phyloP scores from a whole-genome alignment of 73 alveolate species.

The Durusdinium trenchii region DNA sequence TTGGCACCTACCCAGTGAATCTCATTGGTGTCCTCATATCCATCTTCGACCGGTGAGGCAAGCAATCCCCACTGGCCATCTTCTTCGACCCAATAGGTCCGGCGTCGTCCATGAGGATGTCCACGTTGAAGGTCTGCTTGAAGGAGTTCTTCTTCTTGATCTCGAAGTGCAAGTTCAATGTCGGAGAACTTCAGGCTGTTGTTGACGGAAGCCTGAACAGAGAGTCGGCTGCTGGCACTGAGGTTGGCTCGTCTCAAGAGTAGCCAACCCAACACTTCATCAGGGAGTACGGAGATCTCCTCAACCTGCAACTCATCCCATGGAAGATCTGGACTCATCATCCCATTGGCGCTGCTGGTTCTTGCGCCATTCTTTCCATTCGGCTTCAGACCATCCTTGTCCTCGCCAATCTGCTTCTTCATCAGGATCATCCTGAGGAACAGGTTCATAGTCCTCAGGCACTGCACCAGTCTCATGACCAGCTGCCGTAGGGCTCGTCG shows the following conservation, averaged over 20 bases:
- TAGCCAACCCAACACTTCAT: conserved; percentile 32
- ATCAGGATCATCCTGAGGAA: background rate
- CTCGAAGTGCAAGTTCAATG: background rate
- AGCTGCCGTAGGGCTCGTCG: background rate
- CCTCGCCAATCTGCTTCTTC: background rate
- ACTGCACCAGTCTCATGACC: too few relatives aligned
- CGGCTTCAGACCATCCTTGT: background rate
- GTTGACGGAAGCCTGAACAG: background rate
- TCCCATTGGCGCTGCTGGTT: background rate
- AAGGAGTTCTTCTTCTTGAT: conserved; percentile 4
- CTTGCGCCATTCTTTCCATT: background rate
- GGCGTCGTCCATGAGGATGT: background rate
- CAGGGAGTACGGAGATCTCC: background rate
- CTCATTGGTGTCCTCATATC: background rate
- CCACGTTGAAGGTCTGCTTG: background rate
- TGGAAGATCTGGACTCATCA: background rate
- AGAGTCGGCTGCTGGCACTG: background rate
- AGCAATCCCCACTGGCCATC: conserved; percentile 4
- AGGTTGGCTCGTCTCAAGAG: background rate
- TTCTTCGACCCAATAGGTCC: conserved; percentile 57
- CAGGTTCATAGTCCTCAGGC: too few relatives aligned
- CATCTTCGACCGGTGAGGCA: background rate
- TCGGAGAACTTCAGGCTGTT: background rate
- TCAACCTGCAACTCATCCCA: background rate
- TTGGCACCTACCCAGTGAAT: background rate